Evolutionary conservation across 768 basidiomycete species (phyloP).

Genomic region (Lanmaoa pseudosensibilis): DNA sequence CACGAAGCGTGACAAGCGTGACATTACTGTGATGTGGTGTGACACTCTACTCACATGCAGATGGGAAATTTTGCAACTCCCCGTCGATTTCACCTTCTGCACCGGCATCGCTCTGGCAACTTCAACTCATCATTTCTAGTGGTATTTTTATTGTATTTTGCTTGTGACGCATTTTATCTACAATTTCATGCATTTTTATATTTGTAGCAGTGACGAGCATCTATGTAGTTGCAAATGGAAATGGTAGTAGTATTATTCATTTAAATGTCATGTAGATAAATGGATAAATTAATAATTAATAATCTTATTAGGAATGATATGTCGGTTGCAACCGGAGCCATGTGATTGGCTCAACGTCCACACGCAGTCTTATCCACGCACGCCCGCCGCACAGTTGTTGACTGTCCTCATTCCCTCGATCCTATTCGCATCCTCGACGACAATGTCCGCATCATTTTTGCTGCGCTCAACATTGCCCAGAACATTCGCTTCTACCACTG

Average conservation of each 20-base stretch:
- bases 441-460: constrained; percentile 51
- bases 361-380: not conserved
- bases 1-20: too few species aligned
- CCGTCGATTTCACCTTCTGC: too few species aligned
- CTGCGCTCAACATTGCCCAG: constrained; percentile 50
- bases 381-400: not conserved
- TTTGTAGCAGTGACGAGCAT: too few species aligned
- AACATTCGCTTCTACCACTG: constrained; percentile 38
- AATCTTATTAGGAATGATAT: not conserved
- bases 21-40: too few species aligned
- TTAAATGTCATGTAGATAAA: not conserved
- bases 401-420: not conserved
- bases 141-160: too few species aligned
- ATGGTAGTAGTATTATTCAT: too few species aligned
- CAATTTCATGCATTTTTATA: too few species aligned
- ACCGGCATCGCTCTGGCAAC: too few species aligned
- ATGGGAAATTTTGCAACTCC: too few species aligned
- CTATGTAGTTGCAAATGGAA: too few species aligned
- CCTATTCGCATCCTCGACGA: not conserved
- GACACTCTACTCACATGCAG: too few species aligned
- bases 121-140: too few species aligned
- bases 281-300: not conserved
- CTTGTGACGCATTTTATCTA: not conserved
- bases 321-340: constrained; percentile 10
- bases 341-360: constrained; percentile 18